Base-by-base conservation (phyloP, 2,329 filamentous ascomycete genomes). In the Mollisia scopiformis region DNA sequence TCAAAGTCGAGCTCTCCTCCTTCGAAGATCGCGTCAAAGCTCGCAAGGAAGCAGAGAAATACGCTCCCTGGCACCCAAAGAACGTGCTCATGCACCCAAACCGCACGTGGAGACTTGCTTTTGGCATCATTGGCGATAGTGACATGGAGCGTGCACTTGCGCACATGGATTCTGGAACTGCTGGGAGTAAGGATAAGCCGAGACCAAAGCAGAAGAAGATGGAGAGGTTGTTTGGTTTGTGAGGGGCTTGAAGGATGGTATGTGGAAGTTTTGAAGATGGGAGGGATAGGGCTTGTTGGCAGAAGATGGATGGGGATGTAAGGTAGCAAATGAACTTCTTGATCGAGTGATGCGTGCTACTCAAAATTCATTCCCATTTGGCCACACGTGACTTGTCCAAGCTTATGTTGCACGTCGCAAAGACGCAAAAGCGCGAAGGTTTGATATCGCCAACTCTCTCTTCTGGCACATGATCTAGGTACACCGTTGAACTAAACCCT, bases 51-150 rank as follows among this genome's bases (percentile, higher is more conserved):
- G 57, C 57, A 41, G 60, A 62, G 52, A 58, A 53, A 39, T 62
- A 58, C 30, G 60, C 60, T 13, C 60, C 60, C 4, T 62, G 60
- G 60, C 60, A 62, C 13, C 56, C 52, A 19, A 58, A 52, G 35
- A 58, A 53, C 39, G 41, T 62, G 3, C 19, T 62, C 2, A 16
- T 35, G 7, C 60, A 62, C 46, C 60, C 60, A 2, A 46, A 19
- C 6, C 60, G 60, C 23, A 59, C 60, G 2, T 62, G 41, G 43
- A 25, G 56, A 16, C 14, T 62, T 14, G 56, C 60, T 10, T 62
- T 62, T 31, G 60, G 60, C 13, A 49, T 62, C 3, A 52, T 62
- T 43, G 39, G 46, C 2, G 60, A 62, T 28, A 35, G 25, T 21
- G 60, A 62, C 14, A 28, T 52, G 56, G 60, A 62, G 56, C n/a